Evolutionary conservation across 2,329 filamentous ascomycete species (phyloP).

Genomic region (Epichloe aotearoae): DNA sequence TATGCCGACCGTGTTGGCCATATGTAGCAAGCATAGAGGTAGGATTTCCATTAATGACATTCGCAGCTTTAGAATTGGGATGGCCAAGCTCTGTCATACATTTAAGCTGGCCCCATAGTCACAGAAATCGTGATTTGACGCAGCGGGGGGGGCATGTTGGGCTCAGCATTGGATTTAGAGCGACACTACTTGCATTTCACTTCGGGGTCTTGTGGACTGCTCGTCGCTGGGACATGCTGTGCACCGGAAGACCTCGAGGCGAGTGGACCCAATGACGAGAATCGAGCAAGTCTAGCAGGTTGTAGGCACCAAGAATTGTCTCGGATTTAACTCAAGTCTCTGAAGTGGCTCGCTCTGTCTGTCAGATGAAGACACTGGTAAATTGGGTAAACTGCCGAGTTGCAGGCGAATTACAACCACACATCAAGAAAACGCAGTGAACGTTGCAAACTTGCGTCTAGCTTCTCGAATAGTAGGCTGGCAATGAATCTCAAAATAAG

Average conservation of each 20-base stretch:
- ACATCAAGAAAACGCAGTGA: too few relatives aligned
- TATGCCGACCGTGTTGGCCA: conserved; percentile 59
- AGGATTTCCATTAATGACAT: conserved; percentile 50
- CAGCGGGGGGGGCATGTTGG: not conserved
- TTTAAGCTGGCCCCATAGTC: not conserved
- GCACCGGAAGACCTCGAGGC: conserved; percentile 14
- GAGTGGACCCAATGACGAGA: conserved; percentile 19
- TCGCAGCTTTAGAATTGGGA: conserved; percentile 56
- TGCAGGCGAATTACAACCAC: too few relatives aligned
- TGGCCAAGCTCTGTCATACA: conserved; percentile 16
- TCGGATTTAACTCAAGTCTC: not conserved
- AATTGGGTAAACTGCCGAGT: not conserved
- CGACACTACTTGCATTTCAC: conserved; percentile 21
- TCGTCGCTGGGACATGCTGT: conserved; percentile 20
- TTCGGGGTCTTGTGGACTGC: conserved; percentile 22
- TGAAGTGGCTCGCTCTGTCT: not conserved
- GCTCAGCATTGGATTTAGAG: conserved; percentile 16
- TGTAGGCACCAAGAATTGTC: not conserved
- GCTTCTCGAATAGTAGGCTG: too few relatives aligned
- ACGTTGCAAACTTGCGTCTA: too few relatives aligned
- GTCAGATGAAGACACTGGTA: not conserved
- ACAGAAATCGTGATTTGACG: not conserved
- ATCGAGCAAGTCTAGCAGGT: not conserved
- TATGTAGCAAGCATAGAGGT: conserved; percentile 52
- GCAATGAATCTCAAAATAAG: too few relatives aligned